These are phyloP conservation scores for Thielaviopsis euricoi DNA, from an alignment of 2,329 filamentous ascomycete genomes.

Conservation along the genomic window DNA sequence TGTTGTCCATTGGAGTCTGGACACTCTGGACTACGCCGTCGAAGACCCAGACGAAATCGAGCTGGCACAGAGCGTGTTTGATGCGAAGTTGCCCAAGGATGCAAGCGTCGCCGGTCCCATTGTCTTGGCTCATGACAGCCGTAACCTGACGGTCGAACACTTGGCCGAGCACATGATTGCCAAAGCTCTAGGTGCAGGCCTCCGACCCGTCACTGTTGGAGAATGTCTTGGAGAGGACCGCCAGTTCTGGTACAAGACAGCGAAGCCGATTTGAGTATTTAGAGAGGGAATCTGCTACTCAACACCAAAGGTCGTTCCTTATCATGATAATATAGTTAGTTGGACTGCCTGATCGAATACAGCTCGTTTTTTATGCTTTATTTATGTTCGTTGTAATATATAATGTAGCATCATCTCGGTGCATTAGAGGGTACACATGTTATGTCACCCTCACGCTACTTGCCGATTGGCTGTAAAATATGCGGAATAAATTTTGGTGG, in stretches of 20 bases:
- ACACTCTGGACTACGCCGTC: conserved; percentile 45
- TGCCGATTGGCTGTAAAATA: too few species aligned
- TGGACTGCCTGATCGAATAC: too few species aligned
- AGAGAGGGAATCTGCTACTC: too few species aligned
- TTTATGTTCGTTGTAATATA: too few species aligned
- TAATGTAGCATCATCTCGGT: too few species aligned
- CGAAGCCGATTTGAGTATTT: not conserved
- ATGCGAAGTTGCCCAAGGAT: conserved; percentile 10
- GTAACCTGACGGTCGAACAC: conserved; percentile 28
- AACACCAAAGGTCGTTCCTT: too few species aligned
- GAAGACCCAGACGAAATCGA: conserved; percentile 31
- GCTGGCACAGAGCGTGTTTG: conserved; percentile 24
- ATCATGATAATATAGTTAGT: too few species aligned
- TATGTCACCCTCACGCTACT: too few species aligned
- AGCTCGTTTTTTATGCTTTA: too few species aligned
- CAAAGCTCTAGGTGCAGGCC: conserved; percentile 7
- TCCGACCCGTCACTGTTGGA: conserved; percentile 16
- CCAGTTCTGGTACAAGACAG: conserved; percentile 33
- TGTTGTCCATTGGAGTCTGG: conserved; percentile 38
- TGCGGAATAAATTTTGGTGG: too few species aligned
- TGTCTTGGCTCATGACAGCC: conserved; percentile 36
- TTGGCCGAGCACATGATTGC: conserved; percentile 18
- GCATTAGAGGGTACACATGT: too few species aligned
- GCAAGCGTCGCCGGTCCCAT: conserved; percentile 25
- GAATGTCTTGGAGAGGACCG: conserved; percentile 37